Base-by-base conservation (phyloP, 257 asterid genomes). In the Solanum infundibuliforme region DNA sequence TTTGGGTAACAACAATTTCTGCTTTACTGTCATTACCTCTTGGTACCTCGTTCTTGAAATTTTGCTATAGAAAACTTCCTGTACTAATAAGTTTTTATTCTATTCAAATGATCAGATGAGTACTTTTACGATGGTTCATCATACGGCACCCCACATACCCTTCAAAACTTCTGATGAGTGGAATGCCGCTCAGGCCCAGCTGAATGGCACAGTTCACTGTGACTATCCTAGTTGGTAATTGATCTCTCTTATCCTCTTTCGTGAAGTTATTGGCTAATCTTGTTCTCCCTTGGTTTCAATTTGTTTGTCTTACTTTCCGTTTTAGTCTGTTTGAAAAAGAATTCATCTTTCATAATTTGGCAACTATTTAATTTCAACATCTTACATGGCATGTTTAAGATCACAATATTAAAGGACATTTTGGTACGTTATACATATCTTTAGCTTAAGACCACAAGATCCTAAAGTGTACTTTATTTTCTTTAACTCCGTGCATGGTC, bases 181-280 rank as follows among this genome's bases (percentile, higher is more conserved):
- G 99, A 96, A 96, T 86, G 97, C 98, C 18, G 98, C 99, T 66
- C 98, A 95, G 90, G 99, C 99, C 55, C 99, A 97, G 91, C 98
- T 96, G 87, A 96, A 92, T 55, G 99, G 99, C 90, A 97, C 98
- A 1, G 98, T 97, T 60, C 99, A 97, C 84, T 97, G 99, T 41
- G 99, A 95, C 89, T 96, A 96, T 88, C 99, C 99, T 39, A 89
- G 89, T 35, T 96, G 99, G 99, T 97, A 95, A 88, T 73, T 69
- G 66, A 84, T 86, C 36, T 35, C 6, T 86, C n/a, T 86, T 88
- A n/a, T 20, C 12, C 25, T 75, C 39, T 76, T 38, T 39, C 7
- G 10, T 71, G 88, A 43, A 34, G 25, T 68, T 87, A 38, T 13
- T 66, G 31, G 66, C 43, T 16, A 82, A 48, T 82, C 69, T 82